Percentiles rank a stretch among this genome's conserved stretches.
These are phyloP conservation scores for Salicornia ramosissima DNA, from an alignment of 148 eudicot species.

Conservation along the genomic window DNA sequence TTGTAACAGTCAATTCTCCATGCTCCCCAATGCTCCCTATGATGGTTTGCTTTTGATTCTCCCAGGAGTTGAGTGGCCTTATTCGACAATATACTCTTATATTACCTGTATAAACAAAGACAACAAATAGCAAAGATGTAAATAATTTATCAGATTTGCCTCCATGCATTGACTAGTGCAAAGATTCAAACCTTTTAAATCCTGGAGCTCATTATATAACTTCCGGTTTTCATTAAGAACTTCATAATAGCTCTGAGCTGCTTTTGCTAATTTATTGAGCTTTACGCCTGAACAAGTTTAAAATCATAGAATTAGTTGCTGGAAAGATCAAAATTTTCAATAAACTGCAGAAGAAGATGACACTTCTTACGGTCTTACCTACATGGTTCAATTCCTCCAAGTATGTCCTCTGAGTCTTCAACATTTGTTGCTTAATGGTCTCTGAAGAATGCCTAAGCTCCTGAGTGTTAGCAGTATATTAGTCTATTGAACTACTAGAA, in stretches of 20 bases:
- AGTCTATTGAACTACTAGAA: constrained; percentile 15
- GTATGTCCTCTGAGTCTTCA: constrained; percentile 55
- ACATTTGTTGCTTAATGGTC: constrained; percentile 62
- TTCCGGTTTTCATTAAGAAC: constrained; percentile 74
- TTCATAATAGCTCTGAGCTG: constrained; percentile 58
- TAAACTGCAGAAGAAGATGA: constrained; percentile 3
- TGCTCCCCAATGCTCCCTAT: constrained; percentile 64
- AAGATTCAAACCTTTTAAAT: constrained; percentile 87
- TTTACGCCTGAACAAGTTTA: constrained; percentile 42
- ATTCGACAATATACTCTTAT: constrained; percentile 92
- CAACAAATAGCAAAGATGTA: neutral
- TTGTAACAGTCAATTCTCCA: constrained; percentile 62
- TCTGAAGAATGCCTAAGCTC: constrained; percentile 73
- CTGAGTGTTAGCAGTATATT: constrained; percentile 33
- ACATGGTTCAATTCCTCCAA: constrained; percentile 50
- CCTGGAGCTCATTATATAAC: constrained; percentile 88
- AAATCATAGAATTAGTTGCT: constrained; percentile 4
- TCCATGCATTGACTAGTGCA: too few relatives aligned
- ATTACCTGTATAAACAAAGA: constrained; percentile 52
- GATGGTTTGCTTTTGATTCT: constrained; percentile 47
- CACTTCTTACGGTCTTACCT: constrained; percentile 59
- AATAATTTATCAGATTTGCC: neutral
- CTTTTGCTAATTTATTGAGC: constrained; percentile 51
- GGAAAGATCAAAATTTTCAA: neutral
- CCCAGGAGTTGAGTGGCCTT: constrained; percentile 69